Conservation (phyloP, 179 eudicot genomes). For the Pouteria campechiana region DNA sequence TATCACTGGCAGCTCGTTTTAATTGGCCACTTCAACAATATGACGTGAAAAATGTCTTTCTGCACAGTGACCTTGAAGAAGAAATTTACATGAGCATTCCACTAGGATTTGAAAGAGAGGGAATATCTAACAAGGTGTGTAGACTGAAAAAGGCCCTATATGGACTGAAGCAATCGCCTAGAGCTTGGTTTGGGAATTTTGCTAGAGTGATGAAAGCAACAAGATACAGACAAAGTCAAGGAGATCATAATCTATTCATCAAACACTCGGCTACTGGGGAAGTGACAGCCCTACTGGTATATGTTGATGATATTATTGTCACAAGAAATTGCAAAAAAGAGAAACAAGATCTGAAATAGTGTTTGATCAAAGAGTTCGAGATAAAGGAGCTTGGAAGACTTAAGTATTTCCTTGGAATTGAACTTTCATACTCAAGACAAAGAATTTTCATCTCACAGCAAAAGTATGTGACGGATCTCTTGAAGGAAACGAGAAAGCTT, state of each 20-base stretch:
- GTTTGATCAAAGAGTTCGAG: not conserved
- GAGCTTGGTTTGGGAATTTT: not conserved
- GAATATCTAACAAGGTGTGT: not conserved
- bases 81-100: not conserved
- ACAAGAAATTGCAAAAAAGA: not conserved
- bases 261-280: not conserved
- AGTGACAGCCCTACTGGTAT: not conserved
- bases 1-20: no score
- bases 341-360: not conserved
- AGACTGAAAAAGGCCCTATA: not conserved
- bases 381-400: not conserved
- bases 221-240: constrained; percentile 1
- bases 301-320: constrained; percentile 1
- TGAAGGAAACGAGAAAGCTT: not conserved
- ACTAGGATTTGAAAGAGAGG: not conserved
- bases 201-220: not conserved
- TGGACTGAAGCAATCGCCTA: not conserved
- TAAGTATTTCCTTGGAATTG: not conserved
- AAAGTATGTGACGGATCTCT: not conserved
- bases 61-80: not conserved
- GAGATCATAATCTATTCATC: constrained; percentile 2
- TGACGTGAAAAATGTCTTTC: no score
- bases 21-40: no score
- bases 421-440: not conserved
- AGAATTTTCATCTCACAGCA: not conserved